These are phyloP conservation scores for Albifimbria verrucaria DNA, from an alignment of 2,329 filamentous ascomycete genomes.

Conservation along the genomic window DNA sequence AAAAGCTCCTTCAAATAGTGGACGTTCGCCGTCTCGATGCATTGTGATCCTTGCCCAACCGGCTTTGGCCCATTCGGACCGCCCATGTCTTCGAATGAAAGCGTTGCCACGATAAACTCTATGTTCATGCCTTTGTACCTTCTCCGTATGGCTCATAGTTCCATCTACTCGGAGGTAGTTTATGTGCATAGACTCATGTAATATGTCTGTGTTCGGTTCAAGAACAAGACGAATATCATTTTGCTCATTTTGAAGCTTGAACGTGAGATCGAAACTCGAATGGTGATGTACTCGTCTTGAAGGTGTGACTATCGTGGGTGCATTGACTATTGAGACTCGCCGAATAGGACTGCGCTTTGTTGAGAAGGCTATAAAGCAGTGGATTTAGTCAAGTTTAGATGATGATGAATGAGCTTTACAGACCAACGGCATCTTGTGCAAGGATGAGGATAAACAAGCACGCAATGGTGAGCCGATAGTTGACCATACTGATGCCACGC, in stretches of 20 bases:
- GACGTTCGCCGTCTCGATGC: slow-evolving; percentile 69
- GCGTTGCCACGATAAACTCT: slow-evolving; percentile 80
- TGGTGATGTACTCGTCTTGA: slow-evolving; percentile 75
- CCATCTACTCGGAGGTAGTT: slow-evolving; percentile 72
- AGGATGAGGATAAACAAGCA: background rate
- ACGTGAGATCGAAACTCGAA: slow-evolving; percentile 81
- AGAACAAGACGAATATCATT: slow-evolving; percentile 75
- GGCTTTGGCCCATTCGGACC: slow-evolving; percentile 68
- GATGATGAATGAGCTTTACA: background rate
- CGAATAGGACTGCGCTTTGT: slow-evolving; percentile 72
- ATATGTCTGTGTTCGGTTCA: slow-evolving; percentile 87
- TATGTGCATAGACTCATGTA: slow-evolving; percentile 72
- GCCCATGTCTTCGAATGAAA: slow-evolving; percentile 61
- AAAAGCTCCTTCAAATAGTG: slow-evolving; percentile 89
- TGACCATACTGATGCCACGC: background rate
- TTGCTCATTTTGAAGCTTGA: slow-evolving; percentile 64
- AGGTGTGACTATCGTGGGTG: slow-evolving; percentile 73
- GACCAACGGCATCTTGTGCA: background rate
- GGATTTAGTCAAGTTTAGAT: slow-evolving; percentile 16
- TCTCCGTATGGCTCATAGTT: slow-evolving; percentile 60
- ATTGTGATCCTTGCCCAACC: slow-evolving; percentile 87
- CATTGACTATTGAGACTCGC: slow-evolving; percentile 69
- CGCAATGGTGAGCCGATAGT: background rate
- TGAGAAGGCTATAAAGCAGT: slow-evolving; percentile 57
- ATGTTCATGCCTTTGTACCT: slow-evolving; percentile 69